Conservation (phyloP, 1,284 basidiomycete species). For the Boletus smithii region DNA sequence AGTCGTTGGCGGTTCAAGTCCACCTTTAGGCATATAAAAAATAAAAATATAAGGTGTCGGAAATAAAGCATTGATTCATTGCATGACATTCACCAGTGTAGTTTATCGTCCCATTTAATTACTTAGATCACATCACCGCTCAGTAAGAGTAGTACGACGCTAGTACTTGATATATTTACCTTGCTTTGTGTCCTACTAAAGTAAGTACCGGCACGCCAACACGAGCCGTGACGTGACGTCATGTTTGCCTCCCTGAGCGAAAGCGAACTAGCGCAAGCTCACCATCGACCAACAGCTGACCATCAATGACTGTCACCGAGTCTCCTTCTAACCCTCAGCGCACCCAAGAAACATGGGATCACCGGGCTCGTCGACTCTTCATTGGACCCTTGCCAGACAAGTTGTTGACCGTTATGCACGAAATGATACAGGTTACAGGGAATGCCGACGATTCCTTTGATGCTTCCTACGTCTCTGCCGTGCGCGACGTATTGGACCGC, state of each 20-base stretch:
- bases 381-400: slow-evolving; percentile 66
- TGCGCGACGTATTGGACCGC: slow-evolving; percentile 43
- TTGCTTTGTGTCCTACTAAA: too few relatives aligned
- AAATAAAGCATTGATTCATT: slow-evolving; percentile 28
- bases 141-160: slow-evolving; percentile 11
- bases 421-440: slow-evolving; percentile 5
- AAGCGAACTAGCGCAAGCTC: slow-evolving; percentile 3
- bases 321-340: background rate
- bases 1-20: too few relatives aligned
- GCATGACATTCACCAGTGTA: slow-evolving; percentile 5
- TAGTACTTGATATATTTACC: slow-evolving; percentile 1
- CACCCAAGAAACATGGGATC: background rate
- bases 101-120: slow-evolving; percentile 14
- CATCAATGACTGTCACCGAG: slow-evolving; percentile 5
- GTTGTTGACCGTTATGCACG: slow-evolving; percentile 35
- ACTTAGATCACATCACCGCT: slow-evolving; percentile 22
- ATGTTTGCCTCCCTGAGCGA: background rate
- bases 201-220: too few relatives aligned
- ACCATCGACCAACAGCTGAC: background rate
- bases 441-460: slow-evolving; percentile 35
- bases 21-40: too few relatives aligned
- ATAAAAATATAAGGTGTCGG: slow-evolving; percentile 18
- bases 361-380: slow-evolving; percentile 43
- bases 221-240: slow-evolving; percentile 20
- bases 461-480: slow-evolving; percentile 29